Evolutionary conservation across 306 rosid species (phyloP), one percentile per base, ranked within the genome.

Genomic region (Ziziphus jujuba): DNA sequence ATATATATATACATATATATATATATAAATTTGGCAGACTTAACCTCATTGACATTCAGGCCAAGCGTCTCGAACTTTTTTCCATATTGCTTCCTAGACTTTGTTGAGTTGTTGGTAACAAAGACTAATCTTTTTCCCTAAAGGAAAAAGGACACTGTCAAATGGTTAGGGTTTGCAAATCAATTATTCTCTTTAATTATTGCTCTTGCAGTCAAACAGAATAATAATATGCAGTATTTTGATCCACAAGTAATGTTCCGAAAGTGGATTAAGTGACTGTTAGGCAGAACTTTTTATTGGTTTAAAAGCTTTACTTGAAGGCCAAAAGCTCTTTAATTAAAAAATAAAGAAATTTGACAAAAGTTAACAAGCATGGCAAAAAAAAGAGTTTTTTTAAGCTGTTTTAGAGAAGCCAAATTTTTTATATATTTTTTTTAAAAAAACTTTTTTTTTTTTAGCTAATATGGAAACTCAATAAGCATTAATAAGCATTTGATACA

Each of bases 11-110:
- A 28, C 17, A 59, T 45, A 81, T 87, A n/a, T n/a, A n/a, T n/a
- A n/a, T n/a, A n/a, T n/a, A n/a, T n/a, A n/a, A n/a, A n/a, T n/a
- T n/a, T n/a, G n/a, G n/a, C n/a, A n/a, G n/a, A n/a, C n/a, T n/a
- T 67, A 73, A 90, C 99, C 95, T 87, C 99, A 13, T 38, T 76
- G 80, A 90, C 97, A 70, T 22, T 77, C 66, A 95, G 84, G 73
- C 99, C 99, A 79, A 95, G 96, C 36, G 96, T 83, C 81, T 95
- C 99, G 72, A 95, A 95, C 84, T 95, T 95, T 85, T 95, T 95
- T 60, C 97, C 97, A 54, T 95, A 95, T 63, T 95, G 99, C 85
- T 95, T 95, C 92, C 99, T 85, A 31, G 99, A 95, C 80, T 95
- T 95, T 25, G 99, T 95, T 58, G 99, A 95, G 85, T 95, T 95